Evolutionary conservation across 148 eudicot genomes (phyloP), one percentile per base, ranked within the genome.

Genomic region (Suaeda aralocaspica): DNA sequence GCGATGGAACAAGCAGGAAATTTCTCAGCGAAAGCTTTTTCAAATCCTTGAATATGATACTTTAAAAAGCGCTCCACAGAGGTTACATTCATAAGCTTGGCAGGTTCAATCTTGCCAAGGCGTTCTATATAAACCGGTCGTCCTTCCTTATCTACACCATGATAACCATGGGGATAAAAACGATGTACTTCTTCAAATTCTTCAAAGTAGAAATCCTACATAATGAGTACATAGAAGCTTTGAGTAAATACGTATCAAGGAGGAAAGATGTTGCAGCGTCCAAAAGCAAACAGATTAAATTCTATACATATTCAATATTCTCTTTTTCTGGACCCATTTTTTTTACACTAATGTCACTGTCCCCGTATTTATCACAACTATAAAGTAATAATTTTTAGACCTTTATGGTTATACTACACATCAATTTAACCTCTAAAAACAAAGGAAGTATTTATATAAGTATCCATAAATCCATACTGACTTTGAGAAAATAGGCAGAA

Each of bases 1-100:
- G 95, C 86, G 42, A 93, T 83, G 30, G 98, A 93, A 79, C 98
- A 93, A 50, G 98, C 98, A 59, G 98, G 96, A 76, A 93, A 93
- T 84, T 89, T 93, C 80, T 88, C 89, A 8, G 86, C 70, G 72
- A 93, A 90, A 76, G 91, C 76, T 80, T 81, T 91, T 64, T 93
- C 98, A 76, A 90, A 93, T 48, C 96, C 98, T 72, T 89, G 96
- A 59, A 93, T 70, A 61, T 93, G 98, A 82, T 93, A 91, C 68
- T 79, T 93, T 68, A 93, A 72, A 75, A 88, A 93, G 53, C 98
- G 86, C 7, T 93, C 98, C 29, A 86, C 77, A 53, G 96, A 81
- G 55, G 98, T 93, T 61, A 87, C 95, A 72, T 74, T 82, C 98
- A 91, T 91, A 64, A 93, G 95, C 80, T 84, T 91, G 77, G 72